Evolutionary conservation across 805 yeast species (phyloP), one percentile per base, ranked within the genome.

Genomic region (Nakazawaea holstii): DNA sequence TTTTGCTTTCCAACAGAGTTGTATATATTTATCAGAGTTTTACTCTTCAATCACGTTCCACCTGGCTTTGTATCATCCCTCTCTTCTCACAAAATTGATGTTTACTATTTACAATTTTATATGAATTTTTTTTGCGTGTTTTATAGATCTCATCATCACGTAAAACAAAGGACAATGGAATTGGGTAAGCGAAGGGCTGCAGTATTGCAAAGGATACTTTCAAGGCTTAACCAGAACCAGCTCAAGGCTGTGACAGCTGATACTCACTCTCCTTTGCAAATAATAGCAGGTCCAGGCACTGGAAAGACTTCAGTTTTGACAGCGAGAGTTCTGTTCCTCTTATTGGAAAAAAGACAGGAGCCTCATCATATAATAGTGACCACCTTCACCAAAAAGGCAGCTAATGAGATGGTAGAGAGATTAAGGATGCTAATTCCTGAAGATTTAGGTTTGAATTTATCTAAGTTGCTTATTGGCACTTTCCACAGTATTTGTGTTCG

Each of bases 301-400:
- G 84, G 84, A 5, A 92, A 92, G 62, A 92, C 99, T 1, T 82
- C 81, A 59, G 92, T 94, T 1, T 64, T 92, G 28, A 82, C 88
- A 0, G 74, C 89, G 1, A 69, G 97, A 39, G 94, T 91, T 8
- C 91, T 91, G 0, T 77, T 81, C 56, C 66, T 91, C 28, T 54
- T 91, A 7, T 50, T 77, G 3, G 61, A 73, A 8, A 70, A 76
- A 32, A 64, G 72, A 1, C 62, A 87, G 0, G 67, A 70, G 1
- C 91, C 97, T 0, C 68, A 72, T 31, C 66, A 75, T 41, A 74
- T 94, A 15, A 76, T 92, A 1, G 94, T 91, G 17, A 88, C 97
- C 6, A 91, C 98, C 0, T 92, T 92, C 67, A 92, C 98, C 10
- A 87, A 87, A 56, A 87, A 86, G 56, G 98, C 99, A 0, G 95